Conservation (phyloP, 306 rosid species). For the Malus domestica region DNA sequence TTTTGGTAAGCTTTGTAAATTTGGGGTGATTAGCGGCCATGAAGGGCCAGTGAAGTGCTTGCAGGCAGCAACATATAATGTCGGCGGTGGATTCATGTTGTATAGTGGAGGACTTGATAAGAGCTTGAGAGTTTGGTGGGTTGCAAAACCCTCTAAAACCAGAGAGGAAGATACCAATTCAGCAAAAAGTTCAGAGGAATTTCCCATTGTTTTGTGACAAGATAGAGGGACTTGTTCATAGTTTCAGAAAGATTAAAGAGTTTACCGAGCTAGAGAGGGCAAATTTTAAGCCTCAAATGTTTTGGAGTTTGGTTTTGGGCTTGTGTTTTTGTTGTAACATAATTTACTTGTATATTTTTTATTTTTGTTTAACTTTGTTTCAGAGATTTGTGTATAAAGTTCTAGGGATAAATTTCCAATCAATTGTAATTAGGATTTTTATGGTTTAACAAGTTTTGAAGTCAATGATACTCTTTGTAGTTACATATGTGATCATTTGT, state of each 20-base stretch:
- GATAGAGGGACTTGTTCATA: constrained; percentile 11
- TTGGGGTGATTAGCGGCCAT: constrained; percentile 65
- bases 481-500: neutral
- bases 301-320: constrained; percentile 5
- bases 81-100: constrained; percentile 72
- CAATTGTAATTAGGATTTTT: constrained; percentile 34
- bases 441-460: constrained; percentile 31
- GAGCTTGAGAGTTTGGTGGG: constrained; percentile 98
- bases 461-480: constrained; percentile 20
- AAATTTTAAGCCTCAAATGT: constrained; percentile 15
- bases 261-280: neutral
- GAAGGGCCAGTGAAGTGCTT: constrained; percentile 91
- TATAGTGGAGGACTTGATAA: constrained; percentile 91
- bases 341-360: neutral
- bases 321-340: constrained; percentile 11
- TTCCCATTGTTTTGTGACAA: constrained; percentile 19
- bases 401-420: constrained; percentile 13
- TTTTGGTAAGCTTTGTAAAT: constrained; percentile 58
- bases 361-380: neutral
- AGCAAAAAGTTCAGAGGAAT: neutral
- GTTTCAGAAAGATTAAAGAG: constrained; percentile 10
- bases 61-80: constrained; percentile 51
- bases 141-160: constrained; percentile 34
- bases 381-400: constrained; percentile 24
- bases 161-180: constrained; percentile 10